phyloP scores from a whole-genome alignment of 1,284 basidiomycete species.

The Wallemia ichthyophaga region DNA sequence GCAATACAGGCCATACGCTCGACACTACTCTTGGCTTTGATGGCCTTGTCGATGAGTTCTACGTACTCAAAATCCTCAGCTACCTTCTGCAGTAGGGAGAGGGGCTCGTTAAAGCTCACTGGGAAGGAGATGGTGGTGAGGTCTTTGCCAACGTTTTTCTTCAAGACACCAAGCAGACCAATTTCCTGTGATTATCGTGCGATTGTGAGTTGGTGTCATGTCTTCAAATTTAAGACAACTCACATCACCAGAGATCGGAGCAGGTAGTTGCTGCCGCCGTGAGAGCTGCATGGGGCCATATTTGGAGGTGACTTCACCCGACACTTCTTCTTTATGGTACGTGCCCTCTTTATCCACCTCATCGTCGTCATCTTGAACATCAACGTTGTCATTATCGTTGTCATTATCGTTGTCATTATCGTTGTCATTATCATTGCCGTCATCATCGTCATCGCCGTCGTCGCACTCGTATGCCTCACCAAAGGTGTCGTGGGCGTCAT shows the following conservation, averaged over 20 bases:
- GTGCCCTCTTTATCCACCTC: neutral
- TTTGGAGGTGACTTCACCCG: neutral
- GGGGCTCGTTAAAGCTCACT: slow-evolving; percentile 15
- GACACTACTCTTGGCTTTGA: slow-evolving; percentile 9
- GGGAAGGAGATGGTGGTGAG: slow-evolving; percentile 15
- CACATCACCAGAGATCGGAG: slow-evolving; percentile 1
- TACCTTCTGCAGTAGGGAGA: slow-evolving; percentile 12
- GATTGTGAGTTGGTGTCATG: no score
- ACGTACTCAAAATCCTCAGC: slow-evolving; percentile 15
- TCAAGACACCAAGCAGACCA: neutral
- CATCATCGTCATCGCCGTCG: neutral
- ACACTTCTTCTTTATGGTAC: neutral
- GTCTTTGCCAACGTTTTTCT: slow-evolving; percentile 10
- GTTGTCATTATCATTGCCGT: neutral
- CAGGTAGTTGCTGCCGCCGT: neutral
- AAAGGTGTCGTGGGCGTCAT: neutral
- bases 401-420: neutral
- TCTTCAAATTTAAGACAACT: neutral
- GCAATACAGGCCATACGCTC: slow-evolving; percentile 11
- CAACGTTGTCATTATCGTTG: neutral
- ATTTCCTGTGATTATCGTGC: neutral
- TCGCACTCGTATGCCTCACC: neutral
- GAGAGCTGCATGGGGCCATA: neutral
- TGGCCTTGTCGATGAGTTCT: slow-evolving; percentile 12
- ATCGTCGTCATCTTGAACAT: neutral